phyloP scores from a whole-genome alignment of 441 rosid species.

The Erodium chrysanthum region DNA sequence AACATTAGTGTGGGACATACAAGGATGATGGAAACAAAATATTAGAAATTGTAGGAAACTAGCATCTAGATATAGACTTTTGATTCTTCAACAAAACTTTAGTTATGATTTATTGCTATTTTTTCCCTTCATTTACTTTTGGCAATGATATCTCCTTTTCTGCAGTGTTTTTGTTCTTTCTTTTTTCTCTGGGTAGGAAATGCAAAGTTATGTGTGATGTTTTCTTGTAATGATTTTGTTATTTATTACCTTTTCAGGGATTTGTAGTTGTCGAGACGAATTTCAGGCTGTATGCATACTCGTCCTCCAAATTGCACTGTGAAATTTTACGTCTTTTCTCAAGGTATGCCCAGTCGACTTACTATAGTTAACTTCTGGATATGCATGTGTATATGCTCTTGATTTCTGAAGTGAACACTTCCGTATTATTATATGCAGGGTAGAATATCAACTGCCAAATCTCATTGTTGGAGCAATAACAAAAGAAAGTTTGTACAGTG shows the following conservation, averaged over 20 bases:
- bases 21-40: background rate
- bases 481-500: constrained; percentile 78
- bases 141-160: background rate
- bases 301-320: constrained; percentile 79
- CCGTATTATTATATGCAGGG: constrained; percentile 38
- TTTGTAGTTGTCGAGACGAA: constrained; percentile 88
- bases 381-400: background rate
- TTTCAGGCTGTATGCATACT: constrained; percentile 85
- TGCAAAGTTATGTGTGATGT: background rate
- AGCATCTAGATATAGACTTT: background rate
- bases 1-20: background rate
- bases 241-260: constrained; percentile 37
- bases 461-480: constrained; percentile 83
- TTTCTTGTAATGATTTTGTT: constrained; percentile 1
- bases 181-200: background rate
- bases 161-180: background rate
- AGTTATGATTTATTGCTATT: background rate
- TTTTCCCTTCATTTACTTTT: background rate
- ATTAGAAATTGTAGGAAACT: background rate
- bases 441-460: constrained; percentile 91
- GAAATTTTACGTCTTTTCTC: constrained; percentile 86
- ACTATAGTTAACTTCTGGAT: background rate
- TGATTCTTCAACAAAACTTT: background rate
- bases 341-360: constrained; percentile 34
- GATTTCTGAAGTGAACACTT: constrained; percentile 6